A percentile compares a stretch with the other conserved stretches of the same genome.
phyloP scores from a whole-genome alignment of 2,329 filamentous ascomycete genomes.

The Alternaria longipes region DNA sequence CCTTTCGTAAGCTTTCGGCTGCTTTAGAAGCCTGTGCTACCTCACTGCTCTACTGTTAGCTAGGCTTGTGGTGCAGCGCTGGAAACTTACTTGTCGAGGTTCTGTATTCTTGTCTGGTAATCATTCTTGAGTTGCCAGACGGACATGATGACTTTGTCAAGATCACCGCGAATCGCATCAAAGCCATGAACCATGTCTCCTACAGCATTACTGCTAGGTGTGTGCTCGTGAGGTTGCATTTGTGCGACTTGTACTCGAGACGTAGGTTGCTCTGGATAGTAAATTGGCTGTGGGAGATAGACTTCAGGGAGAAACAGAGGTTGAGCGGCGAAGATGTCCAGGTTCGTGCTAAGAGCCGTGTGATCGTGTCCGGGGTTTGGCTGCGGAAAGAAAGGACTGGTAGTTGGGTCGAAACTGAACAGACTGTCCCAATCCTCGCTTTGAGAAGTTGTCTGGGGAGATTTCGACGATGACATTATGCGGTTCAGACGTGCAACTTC shows the following conservation, averaged over 20 bases:
- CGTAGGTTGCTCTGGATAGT: background rate
- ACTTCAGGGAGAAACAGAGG: background rate
- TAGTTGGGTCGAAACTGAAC: background rate
- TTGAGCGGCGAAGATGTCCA: background rate
- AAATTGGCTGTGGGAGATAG: background rate
- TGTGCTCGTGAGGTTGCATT: background rate
- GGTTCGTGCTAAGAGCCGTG: background rate
- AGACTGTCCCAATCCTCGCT: background rate
- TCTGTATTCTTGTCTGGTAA: background rate
- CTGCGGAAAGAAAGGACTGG: background rate
- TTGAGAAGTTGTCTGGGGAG: background rate
- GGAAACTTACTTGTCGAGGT: background rate
- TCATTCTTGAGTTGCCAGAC: background rate
- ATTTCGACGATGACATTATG: background rate
- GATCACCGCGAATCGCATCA: background rate
- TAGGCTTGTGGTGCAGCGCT: background rate
- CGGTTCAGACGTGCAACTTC: background rate
- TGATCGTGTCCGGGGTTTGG: background rate
- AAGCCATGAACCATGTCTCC: background rate
- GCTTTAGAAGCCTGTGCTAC: background rate
- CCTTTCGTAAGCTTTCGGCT: slow-evolving; percentile 2
- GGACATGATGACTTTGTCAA: background rate
- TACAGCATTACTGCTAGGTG: background rate
- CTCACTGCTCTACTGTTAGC: background rate
- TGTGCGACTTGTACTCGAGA: background rate